Conservation (phyloP, 768 basidiomycete species). For the Boletus sp. region DNA sequence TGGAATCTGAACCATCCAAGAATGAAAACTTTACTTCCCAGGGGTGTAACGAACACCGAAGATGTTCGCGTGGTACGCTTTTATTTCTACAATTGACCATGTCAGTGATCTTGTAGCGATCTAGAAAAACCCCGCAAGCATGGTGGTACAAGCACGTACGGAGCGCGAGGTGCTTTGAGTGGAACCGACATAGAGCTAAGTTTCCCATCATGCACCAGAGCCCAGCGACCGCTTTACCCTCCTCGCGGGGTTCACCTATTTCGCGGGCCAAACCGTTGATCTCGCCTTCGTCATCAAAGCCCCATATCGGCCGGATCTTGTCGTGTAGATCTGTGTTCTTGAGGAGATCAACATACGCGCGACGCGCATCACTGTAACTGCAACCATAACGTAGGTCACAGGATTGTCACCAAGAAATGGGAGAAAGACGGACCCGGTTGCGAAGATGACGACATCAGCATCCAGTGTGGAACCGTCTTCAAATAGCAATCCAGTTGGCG, state of each 20-base stretch:
- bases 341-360: conserved; percentile 17
- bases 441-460: conserved; percentile 40
- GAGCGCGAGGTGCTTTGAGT: conserved; percentile 63
- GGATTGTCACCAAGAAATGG: background rate
- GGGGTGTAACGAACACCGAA: conserved; percentile 24
- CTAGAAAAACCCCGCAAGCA: background rate
- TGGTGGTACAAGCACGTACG: conserved; percentile 40
- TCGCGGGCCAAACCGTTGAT: conserved; percentile 37
- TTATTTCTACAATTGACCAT: conserved; percentile 50
- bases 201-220: conserved; percentile 65
- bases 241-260: conserved; percentile 37
- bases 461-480: conserved; percentile 36
- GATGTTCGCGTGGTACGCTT: conserved; percentile 56
- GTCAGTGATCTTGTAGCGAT: background rate
- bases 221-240: conserved; percentile 17
- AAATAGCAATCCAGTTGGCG: conserved; percentile 19
- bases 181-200: conserved; percentile 58
- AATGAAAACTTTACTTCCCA: background rate
- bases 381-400: background rate
- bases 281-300: conserved; percentile 33
- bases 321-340: conserved; percentile 17
- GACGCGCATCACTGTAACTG: conserved; percentile 23
- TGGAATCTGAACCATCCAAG: background rate
- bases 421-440: conserved; percentile 25
- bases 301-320: conserved; percentile 28